These are phyloP conservation scores for Ogataea wickerhamii DNA, from an alignment of 805 yeast genomes.

Conservation along the genomic window DNA sequence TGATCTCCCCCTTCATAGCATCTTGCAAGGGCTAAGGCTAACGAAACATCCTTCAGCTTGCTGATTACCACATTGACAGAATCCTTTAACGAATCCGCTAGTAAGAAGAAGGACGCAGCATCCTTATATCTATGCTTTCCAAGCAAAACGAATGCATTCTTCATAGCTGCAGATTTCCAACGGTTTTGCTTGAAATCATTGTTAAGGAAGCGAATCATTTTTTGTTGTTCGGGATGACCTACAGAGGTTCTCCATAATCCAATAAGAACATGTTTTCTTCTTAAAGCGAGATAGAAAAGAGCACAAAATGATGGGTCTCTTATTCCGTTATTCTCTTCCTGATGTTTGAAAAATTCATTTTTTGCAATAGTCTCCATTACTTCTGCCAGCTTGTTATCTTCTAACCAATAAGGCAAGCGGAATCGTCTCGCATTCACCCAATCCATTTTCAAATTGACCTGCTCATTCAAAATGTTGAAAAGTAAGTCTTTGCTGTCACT, in stretches of 20 bases:
- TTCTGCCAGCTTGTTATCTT: slow-evolving; percentile 40
- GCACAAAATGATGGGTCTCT: slow-evolving; percentile 73
- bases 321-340: slow-evolving; percentile 40
- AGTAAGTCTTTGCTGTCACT: slow-evolving; percentile 72
- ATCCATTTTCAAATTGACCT: slow-evolving; percentile 40
- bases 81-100: slow-evolving; percentile 74
- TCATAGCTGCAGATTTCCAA: slow-evolving; percentile 86
- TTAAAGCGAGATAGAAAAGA: slow-evolving; percentile 71
- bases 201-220: slow-evolving; percentile 70
- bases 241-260: slow-evolving; percentile 80
- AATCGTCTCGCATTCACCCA: slow-evolving; percentile 61
- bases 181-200: slow-evolving; percentile 73
- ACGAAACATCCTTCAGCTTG: slow-evolving; percentile 61
- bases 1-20: slow-evolving; percentile 60
- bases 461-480: slow-evolving; percentile 45
- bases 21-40: slow-evolving; percentile 81
- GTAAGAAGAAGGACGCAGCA: slow-evolving; percentile 84
- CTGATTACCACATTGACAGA: slow-evolving; percentile 69
- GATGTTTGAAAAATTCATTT: slow-evolving; percentile 50
- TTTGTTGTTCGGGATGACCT: slow-evolving; percentile 76
- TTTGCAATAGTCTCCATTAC: slow-evolving; percentile 69
- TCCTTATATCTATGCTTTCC: slow-evolving; percentile 85
- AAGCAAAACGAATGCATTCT: slow-evolving; percentile 86
- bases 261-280: slow-evolving; percentile 68
- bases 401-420: slow-evolving; percentile 73